phyloP scores from a whole-genome alignment of 1,284 basidiomycete genomes.

The Takashimella koratensis region DNA sequence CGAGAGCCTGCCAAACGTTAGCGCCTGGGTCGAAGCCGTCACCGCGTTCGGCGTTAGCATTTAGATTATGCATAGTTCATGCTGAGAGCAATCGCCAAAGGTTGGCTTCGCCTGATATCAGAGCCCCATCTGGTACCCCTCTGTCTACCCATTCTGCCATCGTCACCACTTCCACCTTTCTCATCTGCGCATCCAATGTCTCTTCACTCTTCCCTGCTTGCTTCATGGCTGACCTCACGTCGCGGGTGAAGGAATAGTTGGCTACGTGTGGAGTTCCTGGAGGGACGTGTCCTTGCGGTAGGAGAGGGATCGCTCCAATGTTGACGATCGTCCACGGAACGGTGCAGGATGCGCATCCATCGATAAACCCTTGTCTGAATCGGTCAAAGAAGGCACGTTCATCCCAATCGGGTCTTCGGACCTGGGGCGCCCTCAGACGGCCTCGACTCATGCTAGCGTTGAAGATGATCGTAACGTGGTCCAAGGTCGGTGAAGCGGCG shows the following conservation, averaged over 20 bases:
- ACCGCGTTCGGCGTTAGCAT: not conserved
- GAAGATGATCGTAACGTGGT: not conserved
- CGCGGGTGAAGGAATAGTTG: not conserved
- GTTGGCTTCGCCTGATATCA: not conserved
- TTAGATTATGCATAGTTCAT: too few species aligned
- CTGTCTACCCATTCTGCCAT: not conserved
- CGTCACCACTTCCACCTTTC: not conserved
- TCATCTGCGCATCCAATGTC: not conserved
- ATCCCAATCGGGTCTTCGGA: not conserved
- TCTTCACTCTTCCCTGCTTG: not conserved
- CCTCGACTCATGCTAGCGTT: not conserved
- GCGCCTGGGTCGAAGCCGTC: constrained; percentile 2
- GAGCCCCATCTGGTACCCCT: not conserved
- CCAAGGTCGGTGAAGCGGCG: too few species aligned
- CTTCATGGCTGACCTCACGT: not conserved
- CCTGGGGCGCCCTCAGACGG: not conserved
- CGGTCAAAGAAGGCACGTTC: not conserved
- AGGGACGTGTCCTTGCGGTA: not conserved
- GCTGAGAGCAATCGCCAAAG: too few species aligned
- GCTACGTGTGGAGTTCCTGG: not conserved
- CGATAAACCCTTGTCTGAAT: not conserved
- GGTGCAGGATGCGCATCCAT: not conserved
- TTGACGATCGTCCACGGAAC: not conserved
- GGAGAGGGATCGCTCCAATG: not conserved
- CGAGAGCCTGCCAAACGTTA: constrained; percentile 6